Evolutionary conservation across 2,329 filamentous ascomycete species (phyloP), one percentile per base, ranked within the genome.

Genomic region (Pleoardoris graminearum): DNA sequence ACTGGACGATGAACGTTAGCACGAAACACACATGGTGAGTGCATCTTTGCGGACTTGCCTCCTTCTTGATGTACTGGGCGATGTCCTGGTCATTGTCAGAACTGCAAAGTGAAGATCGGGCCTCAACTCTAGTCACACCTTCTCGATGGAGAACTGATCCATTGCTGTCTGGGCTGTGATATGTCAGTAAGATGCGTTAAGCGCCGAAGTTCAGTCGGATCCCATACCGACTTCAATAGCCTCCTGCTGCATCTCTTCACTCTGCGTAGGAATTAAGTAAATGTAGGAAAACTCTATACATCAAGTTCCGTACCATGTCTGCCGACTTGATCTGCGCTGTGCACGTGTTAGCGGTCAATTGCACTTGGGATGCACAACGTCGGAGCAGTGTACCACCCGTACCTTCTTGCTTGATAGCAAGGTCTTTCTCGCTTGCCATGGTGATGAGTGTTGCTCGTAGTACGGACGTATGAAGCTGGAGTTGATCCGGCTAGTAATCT

Each of bases 311-410:
- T 82, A 97, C 94, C 94, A 99, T 99, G 74, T 99, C 94, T 54
- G 91, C 93, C 65, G 92, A 96, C 82, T 99, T 99, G 77, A 99
- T 87, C 79, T 96, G 91, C 59, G 91, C 94, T 99, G 70, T 61
- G 67, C 42, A 55, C 46, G 30, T 53, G 58, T 74, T 59, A 73
- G 67, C 60, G 58, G 37, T 54, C 53, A 47, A 42, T 50, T 50
- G 29, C 17, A 32, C 32, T 19, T 16, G 6, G 22, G 33, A 38
- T 30, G 33, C 33, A 43, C 33, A 32, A 35, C 43, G 44, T 54
- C 51, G 53, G 35, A 38, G 37, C 47, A 36, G 48, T 33, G 44
- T 50, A 48, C 39, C 38, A 50, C 75, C 89, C 88, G 50, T 60
- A 68, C 70, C 70, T 57, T 72, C 70, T 57, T 70, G 69, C 69